A percentile compares a stretch with the other conserved stretches of the same genome.
These are phyloP conservation scores for Calendula officinalis DNA, from an alignment of 129 eudicot species.

Conservation along the genomic window DNA sequence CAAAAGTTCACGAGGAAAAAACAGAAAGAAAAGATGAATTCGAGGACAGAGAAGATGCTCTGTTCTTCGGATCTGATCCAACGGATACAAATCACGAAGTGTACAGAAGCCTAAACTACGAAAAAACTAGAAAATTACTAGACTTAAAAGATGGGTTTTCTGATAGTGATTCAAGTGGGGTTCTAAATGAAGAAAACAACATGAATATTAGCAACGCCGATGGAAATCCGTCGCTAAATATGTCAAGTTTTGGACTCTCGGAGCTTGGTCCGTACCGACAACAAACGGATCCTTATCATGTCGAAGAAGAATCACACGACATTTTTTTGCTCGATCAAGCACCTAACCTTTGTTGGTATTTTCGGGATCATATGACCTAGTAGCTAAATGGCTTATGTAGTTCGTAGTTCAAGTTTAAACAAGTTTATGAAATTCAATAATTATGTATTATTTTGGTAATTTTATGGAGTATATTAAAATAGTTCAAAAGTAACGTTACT, in stretches of 20 bases:
- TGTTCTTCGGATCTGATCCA: slow-evolving; percentile 37
- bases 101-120: slow-evolving; percentile 30
- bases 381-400: slow-evolving; percentile 12
- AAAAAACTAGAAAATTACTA: slow-evolving; percentile 17
- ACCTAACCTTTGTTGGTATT: slow-evolving; percentile 55
- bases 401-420: slow-evolving; percentile 8
- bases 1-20: slow-evolving; percentile 46
- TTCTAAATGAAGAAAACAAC: slow-evolving; percentile 42
- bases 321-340: slow-evolving; percentile 65
- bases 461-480: slow-evolving; percentile 22
- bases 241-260: slow-evolving; percentile 21
- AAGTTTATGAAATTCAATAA: slow-evolving; percentile 25
- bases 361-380: slow-evolving; percentile 43
- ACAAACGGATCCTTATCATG: slow-evolving; percentile 33
- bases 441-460: slow-evolving; percentile 24
- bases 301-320: slow-evolving; percentile 50
- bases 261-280: slow-evolving; percentile 37
- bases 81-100: slow-evolving; percentile 34
- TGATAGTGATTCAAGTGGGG: slow-evolving; percentile 48
- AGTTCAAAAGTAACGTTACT: slow-evolving; percentile 3
- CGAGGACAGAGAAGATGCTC: slow-evolving; percentile 21
- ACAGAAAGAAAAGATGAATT: slow-evolving; percentile 27
- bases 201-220: slow-evolving; percentile 13
- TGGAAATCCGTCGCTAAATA: slow-evolving; percentile 19
- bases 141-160: slow-evolving; percentile 46